Percentiles rank a stretch among this genome's conserved stretches.
These are phyloP conservation scores for Groenewaldozyma tartarivorans DNA, from an alignment of 805 yeast species.

Conservation along the genomic window DNA sequence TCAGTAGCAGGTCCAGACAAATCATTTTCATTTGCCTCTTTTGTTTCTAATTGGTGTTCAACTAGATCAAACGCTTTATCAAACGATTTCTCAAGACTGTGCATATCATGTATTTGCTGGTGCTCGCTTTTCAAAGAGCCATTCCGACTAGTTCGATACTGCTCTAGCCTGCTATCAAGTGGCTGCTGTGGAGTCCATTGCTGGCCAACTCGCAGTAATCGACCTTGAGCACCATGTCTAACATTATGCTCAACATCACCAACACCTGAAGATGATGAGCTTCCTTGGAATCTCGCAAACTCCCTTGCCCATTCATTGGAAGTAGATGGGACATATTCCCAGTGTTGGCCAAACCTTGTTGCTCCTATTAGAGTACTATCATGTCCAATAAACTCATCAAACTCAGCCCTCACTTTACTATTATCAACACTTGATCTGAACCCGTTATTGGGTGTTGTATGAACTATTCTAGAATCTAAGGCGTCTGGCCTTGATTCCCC, in stretches of 20 bases:
- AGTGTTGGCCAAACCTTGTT: neutral
- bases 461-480: constrained; percentile 5
- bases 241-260: neutral
- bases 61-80: constrained; percentile 18
- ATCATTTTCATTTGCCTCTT: constrained; percentile 7
- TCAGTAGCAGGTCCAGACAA: constrained; percentile 17
- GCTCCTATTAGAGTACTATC: too few species aligned
- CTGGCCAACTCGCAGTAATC: neutral
- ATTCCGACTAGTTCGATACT: neutral
- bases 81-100: constrained; percentile 4
- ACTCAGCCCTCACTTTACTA: neutral
- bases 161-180: neutral
- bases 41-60: constrained; percentile 11
- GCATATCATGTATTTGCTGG: constrained; percentile 16
- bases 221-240: neutral
- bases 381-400: neutral
- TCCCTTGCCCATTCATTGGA: neutral
- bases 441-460: neutral
- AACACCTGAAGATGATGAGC: neutral
- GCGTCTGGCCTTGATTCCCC: constrained; percentile 9
- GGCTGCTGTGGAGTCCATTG: neutral
- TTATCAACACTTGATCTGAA: neutral
- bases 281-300: neutral
- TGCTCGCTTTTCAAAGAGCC: constrained; percentile 14
- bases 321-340: neutral